Base-by-base conservation (phyloP, 2,329 filamentous ascomycete species). In the Alternaria rosae region DNA sequence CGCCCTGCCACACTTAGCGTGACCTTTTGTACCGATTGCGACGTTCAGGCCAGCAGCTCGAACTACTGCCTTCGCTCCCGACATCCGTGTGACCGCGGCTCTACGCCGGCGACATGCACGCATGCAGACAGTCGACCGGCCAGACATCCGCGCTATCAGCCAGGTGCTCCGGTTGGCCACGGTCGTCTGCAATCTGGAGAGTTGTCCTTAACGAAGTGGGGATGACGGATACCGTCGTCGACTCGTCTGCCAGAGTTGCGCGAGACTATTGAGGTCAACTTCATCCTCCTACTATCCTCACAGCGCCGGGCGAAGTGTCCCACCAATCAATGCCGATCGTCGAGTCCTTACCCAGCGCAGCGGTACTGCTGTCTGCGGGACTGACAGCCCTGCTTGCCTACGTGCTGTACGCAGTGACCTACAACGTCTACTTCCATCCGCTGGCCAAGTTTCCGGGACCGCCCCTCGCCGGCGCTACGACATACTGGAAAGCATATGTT, bases 391-490 rank as follows among this genome's bases (percentile, higher is more conserved):
- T 66, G 21, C 17, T 66, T 26, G 66, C 64, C 3, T 74, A 71
- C 45, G 61, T 50, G 13, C 53, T 67, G 13, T 72, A 63, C 48
- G 54, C 43, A 3, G 52, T 69, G 54, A 51, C 67, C 26, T 79
- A 82, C 69, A 77, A 76, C 64, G 68, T 78, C 30, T 82, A 76
- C 68, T 78, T 83, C 56, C 80, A 82, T 38, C 82, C 82, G 3
- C 70, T 84, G 6, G 70, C 77, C 47, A 75, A 76, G 28, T 82
- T 79, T 56, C 82, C 81, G 13, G 82, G 82, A 6, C 82, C 82
- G 26, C 67, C 54, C 5, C 25, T 70, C 10, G 73, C 73, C n/a
- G 57, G 61, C 11, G 56, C 56, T 43, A 72, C 71, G 10, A 62
- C 57, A 1, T 71, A 70, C 64, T 76, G 74, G 74, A 75, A 76